phyloP scores from a whole-genome alignment of 2,329 filamentous ascomycete species.

The Mycosphaerella sp. region DNA sequence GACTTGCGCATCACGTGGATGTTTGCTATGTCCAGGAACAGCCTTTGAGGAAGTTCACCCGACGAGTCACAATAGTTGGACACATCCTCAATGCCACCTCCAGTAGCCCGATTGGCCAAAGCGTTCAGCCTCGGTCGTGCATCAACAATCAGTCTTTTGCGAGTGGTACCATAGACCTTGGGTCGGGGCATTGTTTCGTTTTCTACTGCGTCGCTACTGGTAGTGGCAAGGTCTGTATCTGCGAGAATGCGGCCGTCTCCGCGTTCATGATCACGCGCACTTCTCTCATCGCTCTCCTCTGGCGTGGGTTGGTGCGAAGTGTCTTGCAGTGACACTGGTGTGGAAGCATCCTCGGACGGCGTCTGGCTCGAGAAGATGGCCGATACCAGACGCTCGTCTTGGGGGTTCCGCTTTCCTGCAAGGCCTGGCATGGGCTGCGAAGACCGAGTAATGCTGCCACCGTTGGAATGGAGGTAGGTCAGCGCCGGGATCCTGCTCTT shows the following conservation, averaged over 20 bases:
- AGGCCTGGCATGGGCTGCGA: slow-evolving; percentile 88
- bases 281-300: neutral
- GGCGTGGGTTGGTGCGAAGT: neutral
- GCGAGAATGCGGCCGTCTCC: neutral
- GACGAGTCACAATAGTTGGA: slow-evolving; percentile 89
- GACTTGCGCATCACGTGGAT: slow-evolving; percentile 98
- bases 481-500: slow-evolving; percentile 80
- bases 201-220: neutral
- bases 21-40: slow-evolving; percentile 93
- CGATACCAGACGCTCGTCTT: slow-evolving; percentile 88
- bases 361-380: slow-evolving; percentile 73
- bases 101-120: slow-evolving; percentile 86
- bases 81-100: slow-evolving; percentile 95
- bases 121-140: slow-evolving; percentile 92
- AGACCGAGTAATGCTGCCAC: slow-evolving; percentile 91
- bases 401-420: slow-evolving; percentile 74
- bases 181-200: slow-evolving; percentile 8
- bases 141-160: slow-evolving; percentile 91
- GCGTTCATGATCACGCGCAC: neutral
- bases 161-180: slow-evolving; percentile 77
- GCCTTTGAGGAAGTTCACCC: slow-evolving; percentile 50
- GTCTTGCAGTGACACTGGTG: slow-evolving; percentile 4
- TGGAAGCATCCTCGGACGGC: slow-evolving; percentile 10
- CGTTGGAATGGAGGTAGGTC: slow-evolving; percentile 95
- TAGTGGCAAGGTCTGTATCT: neutral